Percentiles rank a stretch among this genome's conserved stretches.
These are phyloP conservation scores for Dipteronia sinensis DNA, from an alignment of 345 rosid genomes.

Conservation along the genomic window DNA sequence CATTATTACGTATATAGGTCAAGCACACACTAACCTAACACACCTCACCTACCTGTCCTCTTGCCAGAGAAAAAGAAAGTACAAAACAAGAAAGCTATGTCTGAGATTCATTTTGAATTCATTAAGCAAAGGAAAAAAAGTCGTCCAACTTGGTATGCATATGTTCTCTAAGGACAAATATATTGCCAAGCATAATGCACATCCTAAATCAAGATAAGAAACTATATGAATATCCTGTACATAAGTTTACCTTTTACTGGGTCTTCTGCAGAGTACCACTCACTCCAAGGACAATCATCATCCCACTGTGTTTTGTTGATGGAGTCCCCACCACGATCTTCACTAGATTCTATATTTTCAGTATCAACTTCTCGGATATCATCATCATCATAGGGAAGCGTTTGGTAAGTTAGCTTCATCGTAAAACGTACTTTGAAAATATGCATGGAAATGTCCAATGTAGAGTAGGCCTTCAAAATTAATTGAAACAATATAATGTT, in stretches of 20 bases:
- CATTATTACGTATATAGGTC: constrained; percentile 9
- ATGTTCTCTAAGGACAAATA: not conserved
- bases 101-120: not conserved
- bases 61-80: not conserved
- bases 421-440: constrained; percentile 67
- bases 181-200: constrained; percentile 7
- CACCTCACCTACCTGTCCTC: not conserved
- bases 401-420: constrained; percentile 90
- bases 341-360: constrained; percentile 54
- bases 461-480: constrained; percentile 72
- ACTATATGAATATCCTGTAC: not conserved
- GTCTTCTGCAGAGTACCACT: constrained; percentile 98
- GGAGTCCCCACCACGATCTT: constrained; percentile 44
- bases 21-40: not conserved
- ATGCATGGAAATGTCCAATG: constrained; percentile 69
- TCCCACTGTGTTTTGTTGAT: constrained; percentile 76
- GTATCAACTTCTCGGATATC: constrained; percentile 50
- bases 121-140: not conserved
- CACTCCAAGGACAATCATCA: constrained; percentile 99
- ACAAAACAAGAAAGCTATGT: not conserved
- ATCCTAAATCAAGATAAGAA: not conserved
- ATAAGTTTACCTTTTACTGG: constrained; percentile 67
- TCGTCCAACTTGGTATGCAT: not conserved
- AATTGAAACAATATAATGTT: constrained; percentile 21
- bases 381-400: constrained; percentile 68